Evolutionary conservation across 352 stramenopile genomes (phyloP), one percentile per base, ranked within the genome.

Genomic region (Phytophthora ohioensis): DNA sequence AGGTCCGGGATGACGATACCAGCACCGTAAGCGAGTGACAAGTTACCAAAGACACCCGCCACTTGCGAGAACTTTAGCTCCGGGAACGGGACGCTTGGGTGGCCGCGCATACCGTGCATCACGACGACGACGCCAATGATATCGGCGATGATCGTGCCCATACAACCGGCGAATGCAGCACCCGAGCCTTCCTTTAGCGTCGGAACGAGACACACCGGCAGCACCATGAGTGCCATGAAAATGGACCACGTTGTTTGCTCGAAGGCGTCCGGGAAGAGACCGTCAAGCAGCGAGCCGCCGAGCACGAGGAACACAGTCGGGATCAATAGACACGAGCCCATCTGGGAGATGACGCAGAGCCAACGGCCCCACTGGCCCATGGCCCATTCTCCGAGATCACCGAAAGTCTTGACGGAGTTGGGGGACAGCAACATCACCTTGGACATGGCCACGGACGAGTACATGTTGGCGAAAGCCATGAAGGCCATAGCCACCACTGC

Each of bases 301-400:
- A 87, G 69, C 45, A 85, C 80, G 31, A 88, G 75, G 67, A 85
- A 85, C 5, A 76, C 75, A n/a, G 74, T 83, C 3, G 79, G 77
- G 12, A 80, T 56, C 49, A 87, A 58, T 4, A 84, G 67, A 41
- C 79, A 87, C 5, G 71, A 74, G 32, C 71, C 71, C 60, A 87
- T 76, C 48, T 82, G 80, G 0, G 78, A 73, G n/a, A 79, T 45
- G 15, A 84, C 41, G 4, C 73, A 79, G 12, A 81, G 61, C 38
- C 75, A 89, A 27, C 80, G 70, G 2, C 79, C 81, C 11, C 58
- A 67, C 17, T 77, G 71, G 12, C 81, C 81, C 68, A 87, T 79
- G 36, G 55, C 47, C 74, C 80, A 89, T 31, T 87, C 70, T 30
- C 81, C 81, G 15, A 89, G 68, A 64, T 89, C 81, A 2, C 75